Conservation (phyloP, 768 basidiomycete species). For the Psilocybe cyanescens region DNA sequence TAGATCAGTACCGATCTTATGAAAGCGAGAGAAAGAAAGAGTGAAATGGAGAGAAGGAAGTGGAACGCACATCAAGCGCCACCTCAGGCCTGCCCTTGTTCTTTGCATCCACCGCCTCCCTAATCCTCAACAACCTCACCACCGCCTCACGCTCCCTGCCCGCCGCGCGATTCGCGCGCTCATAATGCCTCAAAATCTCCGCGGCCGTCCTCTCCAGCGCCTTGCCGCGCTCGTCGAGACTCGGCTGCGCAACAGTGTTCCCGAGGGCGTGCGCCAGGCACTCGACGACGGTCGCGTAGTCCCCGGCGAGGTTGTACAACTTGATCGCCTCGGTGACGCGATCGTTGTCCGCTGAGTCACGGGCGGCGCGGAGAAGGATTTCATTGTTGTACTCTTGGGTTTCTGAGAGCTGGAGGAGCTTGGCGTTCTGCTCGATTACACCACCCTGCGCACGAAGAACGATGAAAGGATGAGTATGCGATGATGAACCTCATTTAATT, state of each 20-base stretch:
- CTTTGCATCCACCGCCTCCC: constrained; percentile 82
- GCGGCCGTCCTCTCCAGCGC: constrained; percentile 73
- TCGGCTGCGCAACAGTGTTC: constrained; percentile 73
- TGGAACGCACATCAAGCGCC: constrained; percentile 74
- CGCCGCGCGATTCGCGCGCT: constrained; percentile 71
- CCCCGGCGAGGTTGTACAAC: constrained; percentile 92
- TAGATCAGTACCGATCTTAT: not conserved
- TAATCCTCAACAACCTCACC: constrained; percentile 73
- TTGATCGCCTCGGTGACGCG: constrained; percentile 91
- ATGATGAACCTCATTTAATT: not conserved
- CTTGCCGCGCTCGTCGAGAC: constrained; percentile 63
- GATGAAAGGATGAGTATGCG: not conserved
- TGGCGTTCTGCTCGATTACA: constrained; percentile 81
- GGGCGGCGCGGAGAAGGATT: constrained; percentile 84
- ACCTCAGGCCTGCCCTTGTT: constrained; percentile 71
- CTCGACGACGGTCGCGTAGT: constrained; percentile 84
- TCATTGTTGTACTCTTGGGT: constrained; percentile 74
- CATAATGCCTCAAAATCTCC: constrained; percentile 82
- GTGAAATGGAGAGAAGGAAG: not conserved
- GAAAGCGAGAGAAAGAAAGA: not conserved
- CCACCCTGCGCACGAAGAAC: constrained; percentile 61
- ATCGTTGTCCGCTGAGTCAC: constrained; percentile 81
- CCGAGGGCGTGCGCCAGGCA: constrained; percentile 90
- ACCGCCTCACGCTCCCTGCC: constrained; percentile 78
- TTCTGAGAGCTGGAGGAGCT: constrained; percentile 73